Percentiles rank a stretch among this genome's conserved stretches.
phyloP scores from a whole-genome alignment of 441 rosid genomes.

The Bruguiera hainesii region DNA sequence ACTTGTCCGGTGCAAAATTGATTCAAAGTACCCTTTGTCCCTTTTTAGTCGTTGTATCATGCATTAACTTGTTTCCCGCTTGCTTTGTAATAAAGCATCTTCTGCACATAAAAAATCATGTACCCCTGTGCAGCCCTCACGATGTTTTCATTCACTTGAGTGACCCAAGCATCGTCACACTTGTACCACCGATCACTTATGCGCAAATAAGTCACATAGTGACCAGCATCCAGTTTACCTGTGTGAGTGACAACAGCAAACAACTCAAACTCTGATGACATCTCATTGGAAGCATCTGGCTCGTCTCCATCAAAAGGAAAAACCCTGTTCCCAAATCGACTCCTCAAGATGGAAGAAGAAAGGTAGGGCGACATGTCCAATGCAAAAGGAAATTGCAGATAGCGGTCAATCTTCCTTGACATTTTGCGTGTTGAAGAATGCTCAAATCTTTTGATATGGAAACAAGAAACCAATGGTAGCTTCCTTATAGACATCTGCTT shows the following conservation, averaged over 20 bases:
- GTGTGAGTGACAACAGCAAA: conserved; percentile 73
- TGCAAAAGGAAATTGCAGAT: conserved; percentile 69
- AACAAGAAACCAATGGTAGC: conserved; percentile 71
- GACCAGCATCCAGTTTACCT: conserved; percentile 70
- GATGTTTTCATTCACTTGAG: conserved; percentile 56
- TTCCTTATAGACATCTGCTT: conserved; percentile 80
- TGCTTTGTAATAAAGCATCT: conserved; percentile 56
- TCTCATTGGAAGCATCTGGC: conserved; percentile 42
- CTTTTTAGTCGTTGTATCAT: conserved; percentile 10
- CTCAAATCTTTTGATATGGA: conserved; percentile 76
- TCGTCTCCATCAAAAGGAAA: conserved; percentile 69
- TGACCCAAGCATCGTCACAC: conserved; percentile 83
- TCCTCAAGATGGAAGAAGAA: conserved; percentile 67
- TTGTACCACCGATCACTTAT: conserved; percentile 64
- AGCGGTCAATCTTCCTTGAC: conserved; percentile 69
- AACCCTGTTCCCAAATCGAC: conserved; percentile 61
- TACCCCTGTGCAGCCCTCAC: conserved; percentile 80
- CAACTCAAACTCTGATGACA: conserved; percentile 63
- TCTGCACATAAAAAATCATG: conserved; percentile 81
- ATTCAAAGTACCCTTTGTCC: conserved; percentile 8
- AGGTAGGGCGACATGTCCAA: conserved; percentile 68
- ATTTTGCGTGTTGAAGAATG: conserved; percentile 59
- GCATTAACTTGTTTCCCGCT: conserved; percentile 41
- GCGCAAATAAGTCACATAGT: conserved; percentile 64
- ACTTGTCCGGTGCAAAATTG: not conserved